A percentile compares a stretch with the other conserved stretches of the same genome.
phyloP scores from a whole-genome alignment of 768 basidiomycete species.

The Asterophora parasitica region DNA sequence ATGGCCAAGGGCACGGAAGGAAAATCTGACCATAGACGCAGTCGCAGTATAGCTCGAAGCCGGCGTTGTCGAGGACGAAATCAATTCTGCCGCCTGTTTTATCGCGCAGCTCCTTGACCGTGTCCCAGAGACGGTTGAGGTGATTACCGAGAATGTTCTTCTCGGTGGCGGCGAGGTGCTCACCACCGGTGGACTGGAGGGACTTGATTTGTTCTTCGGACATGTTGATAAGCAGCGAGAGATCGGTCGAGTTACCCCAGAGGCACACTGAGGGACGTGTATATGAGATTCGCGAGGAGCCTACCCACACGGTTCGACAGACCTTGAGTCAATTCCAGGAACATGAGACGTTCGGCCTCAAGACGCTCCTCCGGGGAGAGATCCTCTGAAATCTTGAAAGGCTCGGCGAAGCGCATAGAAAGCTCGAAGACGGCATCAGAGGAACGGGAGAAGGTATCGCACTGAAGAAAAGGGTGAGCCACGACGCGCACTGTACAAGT shows the following conservation, averaged over 20 bases:
- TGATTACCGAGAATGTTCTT: conserved; percentile 95
- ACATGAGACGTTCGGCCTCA: conserved; percentile 80
- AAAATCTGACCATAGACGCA: conserved; percentile 68
- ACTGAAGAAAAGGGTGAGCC: conserved; percentile 49
- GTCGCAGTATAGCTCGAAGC: conserved; percentile 86
- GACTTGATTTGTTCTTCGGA: conserved; percentile 95
- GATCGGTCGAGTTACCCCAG: conserved; percentile 96
- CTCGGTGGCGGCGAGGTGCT: conserved; percentile 89
- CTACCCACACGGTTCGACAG: conserved; percentile 13
- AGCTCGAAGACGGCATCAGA: conserved; percentile 90
- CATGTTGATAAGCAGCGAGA: conserved; percentile 95
- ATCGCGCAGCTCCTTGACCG: conserved; percentile 62
- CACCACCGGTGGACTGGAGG: conserved; percentile 96
- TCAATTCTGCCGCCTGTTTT: conserved; percentile 72
- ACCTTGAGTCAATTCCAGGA: conserved; percentile 91
- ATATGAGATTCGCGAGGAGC: conserved; percentile 4
- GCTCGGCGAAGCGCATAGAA: conserved; percentile 86
- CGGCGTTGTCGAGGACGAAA: conserved; percentile 85
- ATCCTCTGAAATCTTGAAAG: conserved; percentile 58
- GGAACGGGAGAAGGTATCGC: conserved; percentile 94
- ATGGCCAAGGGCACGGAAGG: background rate
- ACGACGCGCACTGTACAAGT: background rate
- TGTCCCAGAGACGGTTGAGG: conserved; percentile 64
- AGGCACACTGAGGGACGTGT: conserved; percentile 61
- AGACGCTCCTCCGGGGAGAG: conserved; percentile 49